phyloP scores from a whole-genome alignment of 441 rosid species.

The Erodium trifolium region DNA sequence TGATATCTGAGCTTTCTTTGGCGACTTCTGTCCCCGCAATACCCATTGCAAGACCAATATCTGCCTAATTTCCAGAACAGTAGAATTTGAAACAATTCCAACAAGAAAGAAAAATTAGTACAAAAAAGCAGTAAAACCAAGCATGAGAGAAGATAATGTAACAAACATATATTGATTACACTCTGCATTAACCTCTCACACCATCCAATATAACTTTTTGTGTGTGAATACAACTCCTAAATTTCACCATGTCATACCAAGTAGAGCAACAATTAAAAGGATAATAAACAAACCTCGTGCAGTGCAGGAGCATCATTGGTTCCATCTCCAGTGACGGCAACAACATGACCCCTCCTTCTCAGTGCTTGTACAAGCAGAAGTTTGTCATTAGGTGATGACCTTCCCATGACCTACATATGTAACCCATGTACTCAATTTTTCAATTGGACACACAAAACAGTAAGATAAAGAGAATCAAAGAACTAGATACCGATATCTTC shows the following conservation, averaged over 20 bases:
- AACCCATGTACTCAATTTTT: slow-evolving; percentile 4
- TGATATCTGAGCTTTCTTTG: slow-evolving; percentile 92
- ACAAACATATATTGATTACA: neutral
- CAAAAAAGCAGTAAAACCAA: neutral
- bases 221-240: neutral
- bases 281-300: slow-evolving; percentile 58
- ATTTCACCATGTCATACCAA: neutral
- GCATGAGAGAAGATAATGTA: too few species aligned
- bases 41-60: slow-evolving; percentile 97
- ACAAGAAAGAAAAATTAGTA: neutral
- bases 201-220: neutral
- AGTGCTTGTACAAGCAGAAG: slow-evolving; percentile 89
- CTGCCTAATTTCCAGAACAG: slow-evolving; percentile 51
- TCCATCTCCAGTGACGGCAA: slow-evolving; percentile 96
- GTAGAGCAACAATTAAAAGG: neutral
- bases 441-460: neutral
- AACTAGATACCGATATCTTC: slow-evolving; percentile 51
- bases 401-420: slow-evolving; percentile 76
- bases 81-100: neutral
- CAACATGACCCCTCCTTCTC: slow-evolving; percentile 72
- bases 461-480: neutral
- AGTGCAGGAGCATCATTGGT: slow-evolving; percentile 98
- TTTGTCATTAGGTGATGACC: slow-evolving; percentile 92
- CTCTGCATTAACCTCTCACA: neutral
- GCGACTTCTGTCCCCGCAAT: slow-evolving; percentile 98